phyloP scores from a whole-genome alignment of 495 filamentous ascomycete species.

The Xylaria telfairii region DNA sequence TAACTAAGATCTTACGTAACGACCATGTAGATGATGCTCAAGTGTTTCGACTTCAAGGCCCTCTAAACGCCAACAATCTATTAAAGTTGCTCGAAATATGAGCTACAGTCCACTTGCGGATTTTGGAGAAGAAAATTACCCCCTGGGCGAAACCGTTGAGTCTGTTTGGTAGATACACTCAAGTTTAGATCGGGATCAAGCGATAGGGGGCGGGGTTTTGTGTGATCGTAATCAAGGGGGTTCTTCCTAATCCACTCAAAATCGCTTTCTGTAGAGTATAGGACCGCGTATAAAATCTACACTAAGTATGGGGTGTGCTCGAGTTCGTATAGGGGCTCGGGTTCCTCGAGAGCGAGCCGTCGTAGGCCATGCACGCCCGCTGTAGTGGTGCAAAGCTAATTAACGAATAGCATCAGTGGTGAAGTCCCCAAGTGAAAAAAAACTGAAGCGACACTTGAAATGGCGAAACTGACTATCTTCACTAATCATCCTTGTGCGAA shows the following conservation, averaged over 20 bases:
- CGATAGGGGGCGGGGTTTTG: not conserved
- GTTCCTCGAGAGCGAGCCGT: not conserved
- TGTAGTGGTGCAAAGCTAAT: not conserved
- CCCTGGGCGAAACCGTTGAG: too few species aligned
- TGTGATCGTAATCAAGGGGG: not conserved
- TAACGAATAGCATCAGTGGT: not conserved
- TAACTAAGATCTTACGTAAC: too few species aligned
- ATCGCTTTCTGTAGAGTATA: not conserved
- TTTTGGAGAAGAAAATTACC: too few species aligned
- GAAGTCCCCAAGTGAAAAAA: not conserved
- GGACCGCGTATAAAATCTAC: not conserved
- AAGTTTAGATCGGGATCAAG: not conserved
- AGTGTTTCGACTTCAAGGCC: too few species aligned
- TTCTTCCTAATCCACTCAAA: not conserved
- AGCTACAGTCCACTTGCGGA: too few species aligned
- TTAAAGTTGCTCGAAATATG: too few species aligned
- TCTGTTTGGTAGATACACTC: not conserved
- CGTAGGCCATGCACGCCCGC: not conserved
- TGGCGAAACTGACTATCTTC: not conserved
- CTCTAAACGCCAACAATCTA: too few species aligned
- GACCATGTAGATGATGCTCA: too few species aligned
- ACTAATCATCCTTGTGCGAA: not conserved
- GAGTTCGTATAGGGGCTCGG: not conserved
- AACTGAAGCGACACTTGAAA: not conserved
- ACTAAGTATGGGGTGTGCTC: not conserved